Evolutionary conservation across 352 stramenopile genomes (phyloP).

Genomic region (Pythium aristosporum): DNA sequence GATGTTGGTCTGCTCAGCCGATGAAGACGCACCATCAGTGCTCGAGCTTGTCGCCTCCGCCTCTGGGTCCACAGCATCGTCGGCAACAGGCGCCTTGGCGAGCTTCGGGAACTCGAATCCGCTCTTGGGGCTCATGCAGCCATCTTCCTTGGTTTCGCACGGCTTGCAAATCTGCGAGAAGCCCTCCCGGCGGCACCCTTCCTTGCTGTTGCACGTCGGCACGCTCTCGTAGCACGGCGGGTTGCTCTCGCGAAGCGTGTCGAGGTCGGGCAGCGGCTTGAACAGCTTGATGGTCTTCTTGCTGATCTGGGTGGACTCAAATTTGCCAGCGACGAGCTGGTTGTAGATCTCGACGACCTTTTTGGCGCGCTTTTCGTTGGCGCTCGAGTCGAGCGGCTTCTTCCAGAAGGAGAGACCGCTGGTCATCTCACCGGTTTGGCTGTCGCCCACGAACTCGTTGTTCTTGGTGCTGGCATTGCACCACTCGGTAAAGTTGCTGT

Average conservation of each 20-base stretch:
- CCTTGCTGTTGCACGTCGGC: constrained; percentile 22
- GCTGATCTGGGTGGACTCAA: constrained; percentile 48
- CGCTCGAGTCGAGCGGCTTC: constrained; percentile 32
- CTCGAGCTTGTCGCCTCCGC: constrained; percentile 14
- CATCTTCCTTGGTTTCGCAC: constrained; percentile 20
- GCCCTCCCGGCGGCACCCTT: constrained; percentile 34
- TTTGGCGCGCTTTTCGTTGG: constrained; percentile 27
- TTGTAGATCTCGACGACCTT: constrained; percentile 41
- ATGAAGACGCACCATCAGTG: not conserved
- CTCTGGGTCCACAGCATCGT: constrained; percentile 10
- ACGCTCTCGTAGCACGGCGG: constrained; percentile 39
- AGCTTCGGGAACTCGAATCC: constrained; percentile 26
- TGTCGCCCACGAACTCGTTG: constrained; percentile 53
- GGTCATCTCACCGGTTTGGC: constrained; percentile 31
- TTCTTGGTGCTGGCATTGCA: constrained; percentile 64
- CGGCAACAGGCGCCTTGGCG: constrained; percentile 13
- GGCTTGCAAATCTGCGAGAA: constrained; percentile 37
- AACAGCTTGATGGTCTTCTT: constrained; percentile 12
- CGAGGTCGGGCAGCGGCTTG: constrained; percentile 15
- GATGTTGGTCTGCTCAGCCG: constrained; percentile 17
- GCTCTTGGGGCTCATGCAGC: constrained; percentile 7
- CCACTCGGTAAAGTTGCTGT: constrained; percentile 71
- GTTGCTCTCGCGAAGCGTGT: constrained; percentile 28
- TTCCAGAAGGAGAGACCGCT: constrained; percentile 43
- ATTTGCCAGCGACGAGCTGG: constrained; percentile 19